Conservation (phyloP, 2,329 filamentous ascomycete genomes). For the Fusarium dlaminii region DNA sequence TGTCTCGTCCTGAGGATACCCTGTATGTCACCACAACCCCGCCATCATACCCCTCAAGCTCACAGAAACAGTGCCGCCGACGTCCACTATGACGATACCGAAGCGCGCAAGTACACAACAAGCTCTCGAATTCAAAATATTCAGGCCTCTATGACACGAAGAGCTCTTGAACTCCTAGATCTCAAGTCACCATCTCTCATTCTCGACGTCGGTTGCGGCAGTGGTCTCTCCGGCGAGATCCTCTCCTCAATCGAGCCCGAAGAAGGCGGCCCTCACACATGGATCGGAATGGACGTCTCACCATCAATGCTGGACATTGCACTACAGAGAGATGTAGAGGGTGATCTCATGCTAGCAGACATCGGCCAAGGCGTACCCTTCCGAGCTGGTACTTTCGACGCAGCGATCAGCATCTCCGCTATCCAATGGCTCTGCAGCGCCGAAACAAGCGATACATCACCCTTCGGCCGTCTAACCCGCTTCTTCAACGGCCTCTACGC, state of each 20-base stretch:
- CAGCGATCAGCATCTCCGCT: slow-evolving; percentile 91
- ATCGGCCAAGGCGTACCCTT: slow-evolving; percentile 97
- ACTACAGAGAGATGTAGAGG: slow-evolving; percentile 89
- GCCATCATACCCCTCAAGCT: slow-evolving; percentile 40
- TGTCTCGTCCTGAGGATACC: slow-evolving; percentile 97
- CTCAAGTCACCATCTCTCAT: slow-evolving; percentile 84
- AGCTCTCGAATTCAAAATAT: slow-evolving; percentile 95
- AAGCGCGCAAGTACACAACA: slow-evolving; percentile 97
- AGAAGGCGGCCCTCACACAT: slow-evolving; percentile 87
- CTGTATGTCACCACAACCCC: slow-evolving; percentile 66
- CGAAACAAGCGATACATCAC: slow-evolving; percentile 84
- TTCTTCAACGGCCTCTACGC: slow-evolving; percentile 97
- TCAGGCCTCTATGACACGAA: slow-evolving; percentile 92
- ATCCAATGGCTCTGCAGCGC: slow-evolving; percentile 99
- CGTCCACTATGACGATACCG: slow-evolving; percentile 95
- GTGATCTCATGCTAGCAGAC: slow-evolving; percentile 92
- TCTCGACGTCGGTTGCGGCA: slow-evolving; percentile 96
- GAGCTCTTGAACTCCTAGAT: slow-evolving; percentile 90
- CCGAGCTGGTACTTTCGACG: slow-evolving; percentile 90
- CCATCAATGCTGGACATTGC: slow-evolving; percentile 97
- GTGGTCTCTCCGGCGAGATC: slow-evolving; percentile 93
- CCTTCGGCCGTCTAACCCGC: slow-evolving; percentile 77
- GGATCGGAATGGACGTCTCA: slow-evolving; percentile 97
- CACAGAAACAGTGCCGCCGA: slow-evolving; percentile 77
- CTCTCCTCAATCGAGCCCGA: slow-evolving; percentile 75